Evolutionary conservation across 306 rosid genomes (phyloP).

Genomic region (Sindora glabra): DNA sequence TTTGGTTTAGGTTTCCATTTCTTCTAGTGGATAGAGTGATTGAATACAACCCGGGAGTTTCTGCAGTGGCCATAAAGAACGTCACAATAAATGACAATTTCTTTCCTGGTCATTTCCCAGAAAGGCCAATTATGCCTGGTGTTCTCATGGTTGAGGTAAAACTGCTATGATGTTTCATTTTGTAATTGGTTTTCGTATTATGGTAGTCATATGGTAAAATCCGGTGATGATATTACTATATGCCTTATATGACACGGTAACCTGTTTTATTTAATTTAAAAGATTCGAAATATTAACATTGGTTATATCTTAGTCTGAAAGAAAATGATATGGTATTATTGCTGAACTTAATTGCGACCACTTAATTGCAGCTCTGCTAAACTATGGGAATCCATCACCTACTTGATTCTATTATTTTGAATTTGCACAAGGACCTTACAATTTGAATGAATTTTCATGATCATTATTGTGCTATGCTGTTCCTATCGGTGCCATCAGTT

Average conservation of each 20-base stretch:
- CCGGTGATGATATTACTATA: no score
- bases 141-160: constrained; percentile 92
- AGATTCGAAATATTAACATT: no score
- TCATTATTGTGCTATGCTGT: neutral
- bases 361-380: neutral
- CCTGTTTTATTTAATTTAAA: neutral
- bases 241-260: neutral
- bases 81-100: constrained; percentile 83
- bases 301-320: no score
- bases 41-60: constrained; percentile 55
- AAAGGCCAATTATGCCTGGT: constrained; percentile 94
- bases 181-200: neutral
- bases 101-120: constrained; percentile 98
- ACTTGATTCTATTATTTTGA: neutral
- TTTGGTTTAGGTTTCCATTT: constrained; percentile 76
- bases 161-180: neutral
- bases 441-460: neutral
- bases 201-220: no score
- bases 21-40: constrained; percentile 89
- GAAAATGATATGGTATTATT: neutral
- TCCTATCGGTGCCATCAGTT: neutral
- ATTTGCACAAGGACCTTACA: neutral
- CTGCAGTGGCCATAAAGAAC: constrained; percentile 52
- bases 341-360: neutral
- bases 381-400: neutral